Percentiles rank a stretch among this genome's conserved stretches.
phyloP scores from a whole-genome alignment of 1,284 basidiomycete species.

The Trichosporon asahii region DNA sequence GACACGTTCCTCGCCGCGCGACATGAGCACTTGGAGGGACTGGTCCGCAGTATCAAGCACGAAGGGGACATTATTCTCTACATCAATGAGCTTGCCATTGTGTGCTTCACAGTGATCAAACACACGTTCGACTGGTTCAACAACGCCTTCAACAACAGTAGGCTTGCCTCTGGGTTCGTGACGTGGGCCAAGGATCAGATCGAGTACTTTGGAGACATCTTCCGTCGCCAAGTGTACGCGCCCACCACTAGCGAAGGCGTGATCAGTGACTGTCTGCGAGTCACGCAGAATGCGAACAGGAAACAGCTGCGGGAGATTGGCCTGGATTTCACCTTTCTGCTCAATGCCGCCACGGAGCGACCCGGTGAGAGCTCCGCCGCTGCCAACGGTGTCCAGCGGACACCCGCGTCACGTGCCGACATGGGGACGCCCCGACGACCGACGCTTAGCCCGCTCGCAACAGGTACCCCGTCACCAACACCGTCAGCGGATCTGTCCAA shows the following conservation, averaged over 20 bases:
- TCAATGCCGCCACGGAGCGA: slow-evolving; percentile 64
- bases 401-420: not conserved
- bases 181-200: slow-evolving; percentile 90
- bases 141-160: slow-evolving; percentile 89
- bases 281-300: slow-evolving; percentile 71
- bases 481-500: slow-evolving; percentile 9
- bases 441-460: not conserved
- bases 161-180: slow-evolving; percentile 88
- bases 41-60: slow-evolving; percentile 80
- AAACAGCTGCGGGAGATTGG: slow-evolving; percentile 89
- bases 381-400: not conserved
- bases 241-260: slow-evolving; percentile 66
- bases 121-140: slow-evolving; percentile 97
- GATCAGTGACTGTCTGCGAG: slow-evolving; percentile 69
- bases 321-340: slow-evolving; percentile 82
- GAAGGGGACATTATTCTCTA: slow-evolving; percentile 67
- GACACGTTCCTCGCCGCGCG: slow-evolving; percentile 79
- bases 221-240: slow-evolving; percentile 85
- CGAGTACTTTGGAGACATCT: slow-evolving; percentile 76
- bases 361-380: slow-evolving; percentile 7
- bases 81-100: slow-evolving; percentile 50
- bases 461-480: not conserved
- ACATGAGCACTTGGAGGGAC: slow-evolving; percentile 67
- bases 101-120: slow-evolving; percentile 50
- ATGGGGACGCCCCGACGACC: not conserved